Base-by-base conservation (phyloP, 108 stramenopile genomes). In the Aurantiochytrium sp. region DNA sequence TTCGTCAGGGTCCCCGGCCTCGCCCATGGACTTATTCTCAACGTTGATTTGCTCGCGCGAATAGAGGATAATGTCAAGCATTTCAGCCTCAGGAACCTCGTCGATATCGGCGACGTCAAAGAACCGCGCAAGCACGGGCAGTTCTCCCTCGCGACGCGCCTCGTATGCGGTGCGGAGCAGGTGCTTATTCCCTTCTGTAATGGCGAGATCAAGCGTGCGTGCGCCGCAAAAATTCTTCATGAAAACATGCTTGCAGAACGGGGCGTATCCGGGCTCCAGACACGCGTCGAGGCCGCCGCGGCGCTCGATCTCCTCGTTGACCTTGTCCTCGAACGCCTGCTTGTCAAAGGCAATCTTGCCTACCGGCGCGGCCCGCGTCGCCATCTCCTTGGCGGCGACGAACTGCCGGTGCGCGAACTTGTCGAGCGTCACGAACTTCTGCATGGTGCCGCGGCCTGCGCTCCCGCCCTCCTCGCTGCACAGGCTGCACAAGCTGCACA, bases 181-280 rank as follows among this genome's bases (percentile, higher is more conserved):
- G 59, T 91, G 90, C 90, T 96, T 94, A 91, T 97, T 97, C 19
- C 95, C 96, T 14, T 88, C 47, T 19, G 95, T 97, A 72, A 97
- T 96, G 5, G 95, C 93, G 60, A 96, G 28, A 2, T 96, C 95
- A 72, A 96, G 96, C 72, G 95, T 93, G 18, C 89, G 47, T 6
- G 95, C 96, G 87, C 94, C 90, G 58, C 95, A 92, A 92, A 96
- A 96, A 89, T 97, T 97, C n/a, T 91, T 90, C 44, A 99, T 60
- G 89, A 99, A 99, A 5, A 99, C 44, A 88, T 99, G 99, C 93
- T 99, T 99, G 93, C 99, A 99, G 90, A 99, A 99, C 53, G 98
- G 96, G 6, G 99, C 99, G 90, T 99, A 99, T 43, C 98, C 98
- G 21, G 96, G 96, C 71, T 93, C 76, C 4, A 98, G 94, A 14